Base-by-base conservation (phyloP, 768 basidiomycete species). In the Tricholomella constricta region DNA sequence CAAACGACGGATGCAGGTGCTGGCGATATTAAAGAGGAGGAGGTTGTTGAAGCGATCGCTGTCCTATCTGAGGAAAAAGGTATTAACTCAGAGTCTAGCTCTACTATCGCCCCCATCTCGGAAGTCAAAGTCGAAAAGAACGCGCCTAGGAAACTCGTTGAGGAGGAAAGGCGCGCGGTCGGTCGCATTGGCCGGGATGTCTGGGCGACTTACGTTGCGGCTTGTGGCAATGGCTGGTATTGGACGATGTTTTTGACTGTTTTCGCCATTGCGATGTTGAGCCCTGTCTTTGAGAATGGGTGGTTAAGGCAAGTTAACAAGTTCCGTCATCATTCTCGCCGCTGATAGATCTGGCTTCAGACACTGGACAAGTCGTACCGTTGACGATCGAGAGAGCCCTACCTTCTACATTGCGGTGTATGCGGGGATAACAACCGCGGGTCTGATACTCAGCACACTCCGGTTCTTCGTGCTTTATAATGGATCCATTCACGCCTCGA, bases 401-500 rank as follows among this genome's bases (percentile, higher is more conserved):
- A 66, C 73, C 0, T 91, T 76, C 66, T 91, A 89, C 62, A 82
- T 92, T 41, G 63, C 73, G 4, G 69, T 94, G 20, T 96, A 95
- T 69, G 88, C 88, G 32, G 69, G 69, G 22, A 62, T 75, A 19
- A 74, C 72, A 26, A 52, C 65, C 12, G 49, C 69, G 62, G 88
- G 78, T 26, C 61, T 80, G 11, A 49, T 76, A 31, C 58, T 92
- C 42, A 73, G 77, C 2, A 89, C 86, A 4, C 50, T 81, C 48
- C 77, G 86, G 22, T 90, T 81, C 76, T 81, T 89, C 48, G 74
- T 91, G 3, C 81, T 94, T 15, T 96, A 94, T 67, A 72, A 70
- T 19, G 94, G 94, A 12, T 88, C 89, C n/a, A 86, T 96, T 55
- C 82, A 81, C 51, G 91, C 92, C 2, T 93, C 91, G 1, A 78